Conservation (phyloP, 2,329 filamentous ascomycete genomes). For the Paecilomyces formosus region DNA sequence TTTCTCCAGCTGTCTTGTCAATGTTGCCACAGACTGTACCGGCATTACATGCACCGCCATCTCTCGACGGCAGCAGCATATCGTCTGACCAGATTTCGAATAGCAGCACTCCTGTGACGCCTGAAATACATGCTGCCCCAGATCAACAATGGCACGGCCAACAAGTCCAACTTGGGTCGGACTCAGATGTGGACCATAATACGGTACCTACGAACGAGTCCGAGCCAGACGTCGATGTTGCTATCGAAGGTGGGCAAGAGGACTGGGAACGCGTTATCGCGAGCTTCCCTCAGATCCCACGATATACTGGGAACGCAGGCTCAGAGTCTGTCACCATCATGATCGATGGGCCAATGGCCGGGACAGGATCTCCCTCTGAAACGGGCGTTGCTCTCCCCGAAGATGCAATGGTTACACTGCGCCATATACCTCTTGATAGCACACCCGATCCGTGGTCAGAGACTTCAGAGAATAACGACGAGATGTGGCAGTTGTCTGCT, state of each 20-base stretch:
- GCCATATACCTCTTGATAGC: slow-evolving; percentile 57
- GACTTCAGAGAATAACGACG: slow-evolving; percentile 45
- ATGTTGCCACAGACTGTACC: slow-evolving; percentile 67
- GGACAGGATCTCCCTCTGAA: slow-evolving; percentile 23
- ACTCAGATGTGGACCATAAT: slow-evolving; percentile 21
- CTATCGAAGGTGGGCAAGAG: slow-evolving; percentile 33
- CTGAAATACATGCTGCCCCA: slow-evolving; percentile 55
- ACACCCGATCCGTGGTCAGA: slow-evolving; percentile 32
- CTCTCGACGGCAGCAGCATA: slow-evolving; percentile 81
- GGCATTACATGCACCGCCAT: slow-evolving; percentile 72
- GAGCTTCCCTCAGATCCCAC: slow-evolving; percentile 34
- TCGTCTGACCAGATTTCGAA: slow-evolving; percentile 80
- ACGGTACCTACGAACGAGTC: slow-evolving; percentile 16
- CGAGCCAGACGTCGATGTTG: slow-evolving; percentile 26
- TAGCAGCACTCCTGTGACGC: slow-evolving; percentile 78
- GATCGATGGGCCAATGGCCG: neutral
- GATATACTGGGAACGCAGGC: neutral
- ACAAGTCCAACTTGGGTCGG: slow-evolving; percentile 26
- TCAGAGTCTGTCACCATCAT: neutral
- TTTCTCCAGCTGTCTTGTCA: slow-evolving; percentile 67
- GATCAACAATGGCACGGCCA: slow-evolving; percentile 54
- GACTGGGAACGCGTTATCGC: slow-evolving; percentile 53
- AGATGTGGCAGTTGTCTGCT: slow-evolving; percentile 56
- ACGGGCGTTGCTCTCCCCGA: slow-evolving; percentile 66
- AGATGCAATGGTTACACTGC: slow-evolving; percentile 71